Base-by-base conservation (phyloP, 768 basidiomycete genomes). In the Mycena olivaceomarginata region DNA sequence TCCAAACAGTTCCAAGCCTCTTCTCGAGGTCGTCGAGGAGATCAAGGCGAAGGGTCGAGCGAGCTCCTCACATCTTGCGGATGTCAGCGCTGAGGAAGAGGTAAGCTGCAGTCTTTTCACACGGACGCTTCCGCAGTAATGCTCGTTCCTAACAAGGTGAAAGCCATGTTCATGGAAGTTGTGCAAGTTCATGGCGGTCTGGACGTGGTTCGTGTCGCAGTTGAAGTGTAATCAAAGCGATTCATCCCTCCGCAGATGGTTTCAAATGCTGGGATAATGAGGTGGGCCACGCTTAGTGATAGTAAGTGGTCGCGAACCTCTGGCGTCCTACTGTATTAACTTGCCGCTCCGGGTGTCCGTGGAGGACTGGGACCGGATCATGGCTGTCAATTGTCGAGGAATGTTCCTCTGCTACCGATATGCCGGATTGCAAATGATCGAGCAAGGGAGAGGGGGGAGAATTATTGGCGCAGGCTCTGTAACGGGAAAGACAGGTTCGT, bases 351-450 rank as follows among this genome's bases (percentile, higher is more conserved):
- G 3, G 77, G 78, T 67, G 12, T 53, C 75, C 13, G 46, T 77
- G 16, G 82, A 85, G 2, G 77, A 84, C 1, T 83, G 78, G 63
- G 85, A 87, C 67, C 70, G 75, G 1, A 9, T 82, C 2, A 78
- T 86, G 64, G 62, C 51, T n/a, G 78, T 86, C 60, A 89, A 89
- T 62, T 81, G 81, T 0, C 81, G 84, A 4, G 85, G 85, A 2
- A 64, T 81, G 5, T 86, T 88, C 71, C 79, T 87, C 18, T 86
- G 85, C 76, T 89, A 87, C 82, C 85, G 87, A 70, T 82, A 86
- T 41, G 88, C 88, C 3, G 87, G 84, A 3, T 18, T 72, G n/a
- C 84, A 88, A 71, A 85, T 89, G 86, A 81, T 89, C 63, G 72
- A 78, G 45, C 88, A 87, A 76, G 87, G 88, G 0, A 77, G 79